Evolutionary conservation across 2,329 filamentous ascomycete genomes (phyloP).

Genomic region (Onygenales sp.): DNA sequence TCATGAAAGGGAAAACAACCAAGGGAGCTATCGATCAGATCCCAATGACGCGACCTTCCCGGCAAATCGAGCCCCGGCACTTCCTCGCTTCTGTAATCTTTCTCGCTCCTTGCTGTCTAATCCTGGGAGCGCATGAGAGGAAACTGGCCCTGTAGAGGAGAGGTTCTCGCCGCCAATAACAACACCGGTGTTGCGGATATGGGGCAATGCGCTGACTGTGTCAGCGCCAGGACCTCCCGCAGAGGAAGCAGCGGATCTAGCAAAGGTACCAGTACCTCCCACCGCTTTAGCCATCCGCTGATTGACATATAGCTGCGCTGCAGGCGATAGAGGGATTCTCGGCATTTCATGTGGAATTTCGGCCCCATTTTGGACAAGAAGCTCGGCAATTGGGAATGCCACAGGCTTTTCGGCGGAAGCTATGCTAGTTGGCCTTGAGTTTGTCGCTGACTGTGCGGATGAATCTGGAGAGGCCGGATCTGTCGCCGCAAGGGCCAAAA

Average conservation of each 20-base stretch:
- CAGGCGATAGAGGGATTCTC: slow-evolving; percentile 71
- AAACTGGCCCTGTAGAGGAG: slow-evolving; percentile 8
- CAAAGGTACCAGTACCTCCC: neutral
- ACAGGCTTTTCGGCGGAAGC: slow-evolving; percentile 37
- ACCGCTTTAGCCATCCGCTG: slow-evolving; percentile 47
- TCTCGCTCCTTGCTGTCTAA: slow-evolving; percentile 49
- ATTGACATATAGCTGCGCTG: slow-evolving; percentile 76
- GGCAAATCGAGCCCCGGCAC: slow-evolving; percentile 61
- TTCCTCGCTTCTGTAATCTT: slow-evolving; percentile 68
- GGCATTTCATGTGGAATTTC: slow-evolving; percentile 68
- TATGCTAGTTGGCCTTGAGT: slow-evolving; percentile 26
- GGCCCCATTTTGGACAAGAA: slow-evolving; percentile 87
- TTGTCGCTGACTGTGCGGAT: slow-evolving; percentile 3
- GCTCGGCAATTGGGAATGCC: slow-evolving; percentile 80
- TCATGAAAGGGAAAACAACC: neutral
- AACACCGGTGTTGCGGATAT: slow-evolving; percentile 32
- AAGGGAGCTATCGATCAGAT: neutral
- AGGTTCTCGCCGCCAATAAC: slow-evolving; percentile 1
- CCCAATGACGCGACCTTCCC: slow-evolving; percentile 36
- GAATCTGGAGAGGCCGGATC: slow-evolving; percentile 67
- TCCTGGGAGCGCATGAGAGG: slow-evolving; percentile 21
- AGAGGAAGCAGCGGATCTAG: neutral
- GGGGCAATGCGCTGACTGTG: slow-evolving; percentile 53
- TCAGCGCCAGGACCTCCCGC: slow-evolving; percentile 37
- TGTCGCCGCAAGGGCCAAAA: slow-evolving; percentile 81